These are phyloP conservation scores for Coniochaeta hoffmannii DNA, from an alignment of 2,329 filamentous ascomycete species.

Conservation along the genomic window DNA sequence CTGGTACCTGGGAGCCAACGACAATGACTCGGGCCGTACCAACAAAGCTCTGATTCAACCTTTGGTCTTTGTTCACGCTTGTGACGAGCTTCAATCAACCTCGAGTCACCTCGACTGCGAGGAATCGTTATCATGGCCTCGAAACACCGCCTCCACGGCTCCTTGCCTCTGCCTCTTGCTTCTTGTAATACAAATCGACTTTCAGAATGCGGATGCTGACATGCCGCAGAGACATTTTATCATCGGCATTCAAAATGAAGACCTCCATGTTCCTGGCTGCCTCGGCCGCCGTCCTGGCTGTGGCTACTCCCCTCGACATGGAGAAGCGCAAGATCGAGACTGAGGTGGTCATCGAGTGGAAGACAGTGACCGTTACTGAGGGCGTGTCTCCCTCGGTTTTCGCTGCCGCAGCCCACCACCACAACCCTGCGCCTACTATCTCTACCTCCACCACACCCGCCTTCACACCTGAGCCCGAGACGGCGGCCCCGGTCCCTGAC, in stretches of 20 bases:
- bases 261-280: constrained; percentile 36
- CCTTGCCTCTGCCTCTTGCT: not conserved
- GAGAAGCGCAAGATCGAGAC: constrained; percentile 31
- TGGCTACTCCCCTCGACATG: constrained; percentile 32
- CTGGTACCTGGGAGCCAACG: not conserved
- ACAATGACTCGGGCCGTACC: too few species aligned
- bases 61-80: not conserved
- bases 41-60: not conserved
- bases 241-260: constrained; percentile 36
- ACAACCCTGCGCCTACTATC: constrained; percentile 8
- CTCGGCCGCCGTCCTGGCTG: constrained; percentile 36
- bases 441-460: constrained; percentile 1
- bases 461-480: not conserved
- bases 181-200: not conserved
- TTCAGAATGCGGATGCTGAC: not conserved
- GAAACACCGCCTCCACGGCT: not conserved
- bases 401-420: constrained; percentile 5
- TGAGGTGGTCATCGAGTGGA: constrained; percentile 33
- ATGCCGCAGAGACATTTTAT: not conserved
- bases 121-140: not conserved
- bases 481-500: not conserved
- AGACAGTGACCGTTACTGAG: constrained; percentile 33
- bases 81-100: not conserved
- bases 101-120: not conserved
- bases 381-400: constrained; percentile 8